Evolutionary conservation across 768 basidiomycete genomes (phyloP), one percentile per base, ranked within the genome.

Genomic region (Pholiota molesta): DNA sequence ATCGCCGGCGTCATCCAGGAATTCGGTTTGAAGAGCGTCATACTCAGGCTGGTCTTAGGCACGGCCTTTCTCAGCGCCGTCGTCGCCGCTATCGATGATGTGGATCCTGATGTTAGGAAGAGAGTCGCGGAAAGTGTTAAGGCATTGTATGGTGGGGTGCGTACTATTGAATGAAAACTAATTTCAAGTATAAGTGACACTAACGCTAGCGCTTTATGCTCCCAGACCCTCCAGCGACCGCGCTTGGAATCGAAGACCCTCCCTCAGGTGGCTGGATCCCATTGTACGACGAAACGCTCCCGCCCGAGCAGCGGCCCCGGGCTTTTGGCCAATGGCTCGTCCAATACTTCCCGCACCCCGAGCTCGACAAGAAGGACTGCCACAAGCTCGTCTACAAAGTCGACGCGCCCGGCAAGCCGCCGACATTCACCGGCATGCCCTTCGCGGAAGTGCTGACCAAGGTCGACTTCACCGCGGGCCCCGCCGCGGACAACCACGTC

Each of bases 41-140:
- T 66, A n/a, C 8, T 59, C 62, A 1, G 73, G 68, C 21, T 78
- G 75, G 75, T 76, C 75, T 42, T 75, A 55, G 77, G 75, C 0
- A 65, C 55, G 7, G 51, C 63, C 0, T 75, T 75, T 52, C 23
- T 73, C 8, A 55, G 70, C 44, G 56, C 69, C 5, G 51, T 69
- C 23, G 60, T 73, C 5, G 65, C 66, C 0, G 62, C 65, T 6
- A 66, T 75, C 49, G 63, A 60, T 5, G 58, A 42, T 4, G 57
- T 74, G 9, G 66, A 70, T 7, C 42, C 44, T 9, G 63, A 61
- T 11, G 59, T 63, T 9, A 61, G 65, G 29, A 55, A 57, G 17
- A 59, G 67, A 5, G 61, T 76, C 2, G 52, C 61, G 1, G 13
- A 49, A 6, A 31, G 19, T 37, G 59, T 67, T 29, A 62, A 62